Conservation (phyloP, 176 grass and related monocot species). For the Cymbopogon citratus region DNA sequence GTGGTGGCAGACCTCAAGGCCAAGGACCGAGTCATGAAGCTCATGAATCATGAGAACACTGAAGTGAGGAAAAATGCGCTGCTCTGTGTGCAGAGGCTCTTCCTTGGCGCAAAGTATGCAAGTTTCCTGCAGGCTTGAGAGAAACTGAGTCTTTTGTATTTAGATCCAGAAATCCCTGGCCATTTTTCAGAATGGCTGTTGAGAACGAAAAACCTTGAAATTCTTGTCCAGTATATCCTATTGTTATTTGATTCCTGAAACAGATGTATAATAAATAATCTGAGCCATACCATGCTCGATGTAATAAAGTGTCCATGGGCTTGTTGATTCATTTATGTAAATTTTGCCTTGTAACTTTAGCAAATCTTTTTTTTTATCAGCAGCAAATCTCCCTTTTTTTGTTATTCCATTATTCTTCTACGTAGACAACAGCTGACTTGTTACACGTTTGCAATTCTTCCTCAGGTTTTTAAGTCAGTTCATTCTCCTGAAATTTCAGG, state of each 20-base stretch:
- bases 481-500: background rate
- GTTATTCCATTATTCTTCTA: background rate
- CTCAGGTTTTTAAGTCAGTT: background rate
- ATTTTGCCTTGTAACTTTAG: background rate
- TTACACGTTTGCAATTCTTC: background rate
- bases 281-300: constrained; percentile 38
- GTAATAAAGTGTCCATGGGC: constrained; percentile 56
- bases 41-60: constrained; percentile 77
- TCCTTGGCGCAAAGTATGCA: constrained; percentile 86
- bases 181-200: constrained; percentile 31
- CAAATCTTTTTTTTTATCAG: too few relatives aligned
- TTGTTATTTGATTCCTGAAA: constrained; percentile 33
- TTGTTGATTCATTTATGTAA: constrained; percentile 35
- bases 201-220: constrained; percentile 36
- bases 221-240: constrained; percentile 25
- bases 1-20: constrained; percentile 75
- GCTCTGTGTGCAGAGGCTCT: constrained; percentile 90
- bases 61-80: constrained; percentile 92
- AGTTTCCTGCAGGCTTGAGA: constrained; percentile 73
- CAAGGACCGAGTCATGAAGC: constrained; percentile 96
- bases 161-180: constrained; percentile 13
- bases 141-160: constrained; percentile 29
- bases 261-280: constrained; percentile 43
- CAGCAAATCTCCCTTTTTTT: too few relatives aligned
- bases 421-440: background rate